Evolutionary conservation across 306 rosid species (phyloP).

Genomic region (Casuarina cunninghamiana): DNA sequence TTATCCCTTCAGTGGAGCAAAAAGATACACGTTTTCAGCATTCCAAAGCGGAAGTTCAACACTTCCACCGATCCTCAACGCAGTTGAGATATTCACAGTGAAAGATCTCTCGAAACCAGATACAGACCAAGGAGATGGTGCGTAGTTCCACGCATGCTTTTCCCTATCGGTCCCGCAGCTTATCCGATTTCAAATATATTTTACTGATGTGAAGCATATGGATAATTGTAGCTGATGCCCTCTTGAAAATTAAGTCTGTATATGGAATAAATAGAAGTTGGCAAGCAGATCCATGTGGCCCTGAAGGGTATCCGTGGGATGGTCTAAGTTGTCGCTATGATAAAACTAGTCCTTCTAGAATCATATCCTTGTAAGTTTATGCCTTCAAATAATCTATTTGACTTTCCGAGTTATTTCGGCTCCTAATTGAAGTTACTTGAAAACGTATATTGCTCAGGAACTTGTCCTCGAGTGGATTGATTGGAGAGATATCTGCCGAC

Average conservation of each 20-base stretch:
- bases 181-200: background rate
- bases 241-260: constrained; percentile 44
- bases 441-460: constrained; percentile 34
- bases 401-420: background rate
- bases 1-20: background rate
- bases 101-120: constrained; percentile 28
- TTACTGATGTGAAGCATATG: background rate
- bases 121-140: constrained; percentile 43
- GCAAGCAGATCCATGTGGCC: constrained; percentile 72
- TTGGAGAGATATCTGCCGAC: constrained; percentile 37
- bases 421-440: background rate
- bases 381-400: background rate
- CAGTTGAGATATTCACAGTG: constrained; percentile 29
- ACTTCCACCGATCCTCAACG: constrained; percentile 47
- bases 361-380: constrained; percentile 51
- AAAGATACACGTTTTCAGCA: background rate
- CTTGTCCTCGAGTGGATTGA: constrained; percentile 51
- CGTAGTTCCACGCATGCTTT: background rate
- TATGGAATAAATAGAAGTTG: constrained; percentile 46
- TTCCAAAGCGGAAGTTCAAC: constrained; percentile 22
- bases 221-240: constrained; percentile 45
- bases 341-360: constrained; percentile 35
- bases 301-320: constrained; percentile 45
- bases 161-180: background rate
- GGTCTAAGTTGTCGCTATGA: constrained; percentile 46